Base-by-base conservation (phyloP, 345 rosid genomes). In the Sisymbrium altissimum region DNA sequence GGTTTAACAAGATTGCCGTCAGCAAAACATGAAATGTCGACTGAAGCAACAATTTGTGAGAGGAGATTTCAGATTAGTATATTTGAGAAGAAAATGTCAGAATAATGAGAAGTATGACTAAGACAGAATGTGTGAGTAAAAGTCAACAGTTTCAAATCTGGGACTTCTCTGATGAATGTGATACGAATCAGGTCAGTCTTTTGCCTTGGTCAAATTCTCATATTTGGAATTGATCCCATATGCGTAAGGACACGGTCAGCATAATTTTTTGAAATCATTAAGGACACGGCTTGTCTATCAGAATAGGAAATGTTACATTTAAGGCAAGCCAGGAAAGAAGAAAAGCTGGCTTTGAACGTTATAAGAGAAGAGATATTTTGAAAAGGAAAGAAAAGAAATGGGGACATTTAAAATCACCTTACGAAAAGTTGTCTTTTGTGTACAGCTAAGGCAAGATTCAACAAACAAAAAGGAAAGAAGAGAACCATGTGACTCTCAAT, bases 81-180 rank as follows among this genome's bases (percentile, higher is more conserved):
- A 70, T 78, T 82, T 44, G 79, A 72, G 58, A 71, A 56, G 33
- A 85, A 72, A 77, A 81, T 89, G 57, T 64, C 87, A 56, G 89
- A 87, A 77, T 35, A 8, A 82, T 66, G 25, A 21, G 0, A n/a
- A 49, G 59, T 66, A 21, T 50, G 71, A 63, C 83, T 23, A 41
- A 77, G 50, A 60, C 38, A 77, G 46, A 60, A 84, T 61, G 72
- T 68, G 48, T n/a, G 83, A 80, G 64, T 48, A 76, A 14, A 23
- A 44, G 59, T 18, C 35, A 29, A 29, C 11, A 35, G 36, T 19
- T 58, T 48, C 60, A 5, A 72, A 54, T 53, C 15, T 70, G 17
- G 17, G 40, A 15, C 52, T 27, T 29, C 2, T 15, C 9, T 64
- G 64, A 64, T 73, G 64, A 64, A 73, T 45, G 59, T 29, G 44